phyloP scores from a whole-genome alignment of 768 basidiomycete species.

The Mycena haematopus region DNA sequence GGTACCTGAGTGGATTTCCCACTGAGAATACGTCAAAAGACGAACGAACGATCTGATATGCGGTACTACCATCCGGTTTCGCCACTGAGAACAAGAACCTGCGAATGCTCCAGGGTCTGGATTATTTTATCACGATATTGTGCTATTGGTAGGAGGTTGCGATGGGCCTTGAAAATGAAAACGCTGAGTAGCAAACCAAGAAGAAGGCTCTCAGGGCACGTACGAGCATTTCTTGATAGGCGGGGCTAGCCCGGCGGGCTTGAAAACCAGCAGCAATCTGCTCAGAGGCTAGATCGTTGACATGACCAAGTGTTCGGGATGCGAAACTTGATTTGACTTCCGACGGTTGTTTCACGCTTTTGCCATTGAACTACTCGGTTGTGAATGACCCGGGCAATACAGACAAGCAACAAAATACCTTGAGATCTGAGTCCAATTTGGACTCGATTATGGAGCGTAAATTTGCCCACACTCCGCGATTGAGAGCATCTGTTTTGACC shows the following conservation, averaged over 20 bases:
- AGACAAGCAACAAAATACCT: constrained; percentile 41
- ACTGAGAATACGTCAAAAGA: constrained; percentile 46
- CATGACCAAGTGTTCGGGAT: constrained; percentile 10
- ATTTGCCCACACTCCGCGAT: constrained; percentile 74
- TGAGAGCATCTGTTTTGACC: constrained; percentile 61
- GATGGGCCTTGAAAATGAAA: constrained; percentile 61
- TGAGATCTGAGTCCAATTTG: constrained; percentile 54
- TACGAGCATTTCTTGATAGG: constrained; percentile 92
- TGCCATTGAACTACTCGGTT: constrained; percentile 32
- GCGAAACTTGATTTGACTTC: constrained; percentile 24
- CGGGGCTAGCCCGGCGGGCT: constrained; percentile 62
- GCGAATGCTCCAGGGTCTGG: constrained; percentile 69
- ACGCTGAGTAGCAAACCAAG: constrained; percentile 8
- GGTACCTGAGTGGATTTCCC: constrained; percentile 98
- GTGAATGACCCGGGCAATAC: background rate
- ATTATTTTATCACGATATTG: constrained; percentile 78
- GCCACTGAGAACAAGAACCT: constrained; percentile 82
- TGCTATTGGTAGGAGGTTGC: constrained; percentile 86
- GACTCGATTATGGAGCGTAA: constrained; percentile 66
- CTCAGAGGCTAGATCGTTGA: constrained; percentile 44
- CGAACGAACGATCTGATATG: background rate
- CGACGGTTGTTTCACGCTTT: constrained; percentile 29
- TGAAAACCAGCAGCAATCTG: constrained; percentile 65
- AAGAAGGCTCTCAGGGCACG: constrained; percentile 36
- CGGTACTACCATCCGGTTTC: constrained; percentile 49